phyloP scores from a whole-genome alignment of 2,329 filamentous ascomycete genomes.

The Aspergillus transmontanensis region DNA sequence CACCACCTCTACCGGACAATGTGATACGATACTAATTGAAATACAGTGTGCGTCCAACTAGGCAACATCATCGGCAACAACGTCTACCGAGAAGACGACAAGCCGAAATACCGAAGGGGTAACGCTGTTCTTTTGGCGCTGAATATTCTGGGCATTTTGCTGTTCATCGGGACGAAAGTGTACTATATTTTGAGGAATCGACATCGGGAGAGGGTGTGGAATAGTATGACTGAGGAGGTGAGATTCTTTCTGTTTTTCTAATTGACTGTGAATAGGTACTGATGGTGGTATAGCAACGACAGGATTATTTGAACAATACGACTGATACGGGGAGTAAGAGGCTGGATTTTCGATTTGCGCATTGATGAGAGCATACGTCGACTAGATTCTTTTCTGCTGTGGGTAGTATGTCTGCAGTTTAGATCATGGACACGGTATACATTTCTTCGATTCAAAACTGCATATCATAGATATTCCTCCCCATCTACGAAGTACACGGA shows the following conservation, averaged over 20 bases:
- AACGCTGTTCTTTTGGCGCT: constrained; percentile 6
- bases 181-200: constrained; percentile 21
- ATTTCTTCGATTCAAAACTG: no score
- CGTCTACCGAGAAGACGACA: constrained; percentile 9
- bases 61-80: constrained; percentile 8
- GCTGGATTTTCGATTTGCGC: constrained; percentile 24
- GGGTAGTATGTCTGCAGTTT: no score
- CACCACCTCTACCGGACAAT: background rate
- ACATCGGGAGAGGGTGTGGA: constrained; percentile 44
- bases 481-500: no score
- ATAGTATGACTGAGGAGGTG: constrained; percentile 34
- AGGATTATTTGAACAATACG: constrained; percentile 50
- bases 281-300: constrained; percentile 6
- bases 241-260: constrained; percentile 19
- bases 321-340: constrained; percentile 48
- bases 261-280: background rate
- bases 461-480: no score
- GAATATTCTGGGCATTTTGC: constrained; percentile 4
- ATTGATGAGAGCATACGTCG: constrained; percentile 1
- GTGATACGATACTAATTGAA: background rate
- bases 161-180: constrained; percentile 2
- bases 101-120: constrained; percentile 6
- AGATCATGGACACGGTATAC: background rate
- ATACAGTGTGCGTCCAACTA: constrained; percentile 6
- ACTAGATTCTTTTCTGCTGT: no score